Evolutionary conservation across 768 basidiomycete species (phyloP).

Genomic region (Kwoniella mangroviensis): DNA sequence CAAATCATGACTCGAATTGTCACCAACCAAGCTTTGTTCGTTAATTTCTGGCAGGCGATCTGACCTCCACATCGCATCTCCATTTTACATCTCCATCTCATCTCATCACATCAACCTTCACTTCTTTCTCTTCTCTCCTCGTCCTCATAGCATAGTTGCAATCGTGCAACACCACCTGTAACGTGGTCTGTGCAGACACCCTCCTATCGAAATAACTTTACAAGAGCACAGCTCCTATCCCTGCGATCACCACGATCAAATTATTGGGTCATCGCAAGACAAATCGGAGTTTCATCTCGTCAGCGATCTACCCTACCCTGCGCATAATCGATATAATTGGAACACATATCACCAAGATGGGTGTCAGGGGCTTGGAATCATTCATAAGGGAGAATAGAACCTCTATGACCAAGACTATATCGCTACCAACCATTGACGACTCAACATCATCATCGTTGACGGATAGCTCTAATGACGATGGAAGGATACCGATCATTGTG

Average conservation of each 20-base stretch:
- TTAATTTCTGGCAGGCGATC: neutral
- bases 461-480: neutral
- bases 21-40: neutral
- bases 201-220: neutral
- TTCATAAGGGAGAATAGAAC: conserved; percentile 56
- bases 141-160: neutral
- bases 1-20: neutral
- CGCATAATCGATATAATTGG: neutral
- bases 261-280: too few relatives aligned
- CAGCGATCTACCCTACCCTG: neutral
- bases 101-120: neutral
- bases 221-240: neutral
- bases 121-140: neutral
- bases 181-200: neutral
- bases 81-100: neutral
- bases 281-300: too few relatives aligned
- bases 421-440: conserved; percentile 12
- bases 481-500: conserved; percentile 46
- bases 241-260: too few relatives aligned
- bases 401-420: conserved; percentile 45
- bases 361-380: conserved; percentile 54
- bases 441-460: conserved; percentile 6
- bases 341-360: conserved; percentile 42
- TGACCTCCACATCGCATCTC: conserved; percentile 14
- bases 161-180: neutral